These are phyloP conservation scores for Botrytis byssoidea DNA, from an alignment of 2,329 filamentous ascomycete species.

Conservation along the genomic window DNA sequence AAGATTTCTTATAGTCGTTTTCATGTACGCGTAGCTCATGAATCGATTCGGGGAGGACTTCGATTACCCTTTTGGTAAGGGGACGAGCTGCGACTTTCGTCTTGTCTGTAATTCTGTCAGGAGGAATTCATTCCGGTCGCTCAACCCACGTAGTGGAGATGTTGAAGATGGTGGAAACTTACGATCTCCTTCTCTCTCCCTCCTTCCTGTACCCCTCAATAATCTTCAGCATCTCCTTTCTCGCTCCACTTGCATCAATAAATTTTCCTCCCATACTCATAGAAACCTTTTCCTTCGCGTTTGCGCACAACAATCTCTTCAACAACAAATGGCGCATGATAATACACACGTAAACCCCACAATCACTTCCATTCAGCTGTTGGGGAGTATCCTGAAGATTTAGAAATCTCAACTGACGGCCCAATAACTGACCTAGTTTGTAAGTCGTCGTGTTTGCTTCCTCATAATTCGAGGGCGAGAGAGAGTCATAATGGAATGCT, in stretches of 20 bases:
- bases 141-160: no score
- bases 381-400: conserved; percentile 83
- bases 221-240: conserved; percentile 88
- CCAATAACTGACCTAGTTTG: conserved; percentile 68
- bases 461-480: conserved; percentile 70
- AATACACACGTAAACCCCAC: conserved; percentile 93
- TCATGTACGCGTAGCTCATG: conserved; percentile 14
- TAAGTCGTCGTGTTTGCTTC: conserved; percentile 69
- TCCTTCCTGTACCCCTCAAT: conserved; percentile 86
- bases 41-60: conserved; percentile 29
- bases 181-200: conserved; percentile 80
- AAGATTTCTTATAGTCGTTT: neutral
- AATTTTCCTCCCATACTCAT: conserved; percentile 90
- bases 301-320: conserved; percentile 75
- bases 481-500: conserved; percentile 94
- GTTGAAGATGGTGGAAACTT: conserved; percentile 43
- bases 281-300: conserved; percentile 80
- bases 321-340: conserved; percentile 92
- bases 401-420: conserved; percentile 68
- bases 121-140: neutral
- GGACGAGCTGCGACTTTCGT: conserved; percentile 25
- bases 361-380: conserved; percentile 90
- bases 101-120: conserved; percentile 16
- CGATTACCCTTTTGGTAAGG: conserved; percentile 21
- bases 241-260: conserved; percentile 74